Evolutionary conservation across 768 basidiomycete species (phyloP), one percentile per base, ranked within the genome.

Genomic region (Cystofilobasidium ferigula): DNA sequence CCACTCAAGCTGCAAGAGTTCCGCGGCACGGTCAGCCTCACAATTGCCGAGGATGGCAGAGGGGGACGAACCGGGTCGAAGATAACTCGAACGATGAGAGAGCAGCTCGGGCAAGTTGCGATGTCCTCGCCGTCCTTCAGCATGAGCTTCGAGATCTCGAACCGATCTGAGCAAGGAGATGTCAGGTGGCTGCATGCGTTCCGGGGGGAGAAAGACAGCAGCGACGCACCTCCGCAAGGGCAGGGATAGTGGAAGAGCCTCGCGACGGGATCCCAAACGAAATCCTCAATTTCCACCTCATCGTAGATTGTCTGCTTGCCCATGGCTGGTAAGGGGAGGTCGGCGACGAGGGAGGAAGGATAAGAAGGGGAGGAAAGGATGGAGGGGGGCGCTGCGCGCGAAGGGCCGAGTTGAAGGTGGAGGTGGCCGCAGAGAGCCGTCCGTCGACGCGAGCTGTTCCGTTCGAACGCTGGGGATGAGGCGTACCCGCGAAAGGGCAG

Each of bases 201-300:
- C 38, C 9, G 13, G 9, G 10, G 24, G 22, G 24, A 53, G 48
- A 32, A 3, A 28, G 24, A 20, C 26, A 28, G 48, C 48, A 3
- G 30, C 5, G 30, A 54, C 51, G 26, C 28, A 54, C 51, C 51
- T 12, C 94, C 94, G 73, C 94, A 98, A 0, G 94, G 93, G 73
- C 92, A 99, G 0, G 93, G 94, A 75, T 93, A 95, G 79, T 98
- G 93, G 73, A 85, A 97, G 6, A 97, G 87, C 73, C 86, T 88
- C 63, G 81, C 83, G 28, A 63, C 81, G 80, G 75, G 69, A 59
- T 94, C 91, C 89, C 89, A 95, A 20, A 78, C 82, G 86, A 95
- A 93, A 73, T 95, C 93, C 74, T 97, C 94, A 61, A 97, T 95
- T 75, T 97, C 92, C 32, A 97, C 84, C 77, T 95, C 93, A 79